phyloP scores from a whole-genome alignment of 2,329 filamentous ascomycete genomes.

The Clonostachys byssicola region DNA sequence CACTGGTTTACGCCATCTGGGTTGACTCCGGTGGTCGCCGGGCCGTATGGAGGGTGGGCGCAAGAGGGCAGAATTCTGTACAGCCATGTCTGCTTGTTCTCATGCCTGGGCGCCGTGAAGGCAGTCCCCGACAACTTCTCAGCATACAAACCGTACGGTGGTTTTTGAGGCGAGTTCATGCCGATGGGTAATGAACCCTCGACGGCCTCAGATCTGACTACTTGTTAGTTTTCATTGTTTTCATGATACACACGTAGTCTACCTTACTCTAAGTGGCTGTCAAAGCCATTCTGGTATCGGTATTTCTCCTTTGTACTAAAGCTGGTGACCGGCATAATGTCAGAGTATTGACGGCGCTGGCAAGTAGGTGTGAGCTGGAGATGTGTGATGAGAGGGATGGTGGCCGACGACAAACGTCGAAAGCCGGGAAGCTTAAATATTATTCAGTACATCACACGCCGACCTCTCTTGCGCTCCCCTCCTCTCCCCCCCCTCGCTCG shows the following conservation, averaged over 20 bases:
- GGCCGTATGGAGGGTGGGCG: slow-evolving; percentile 51
- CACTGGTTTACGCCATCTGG: slow-evolving; percentile 7
- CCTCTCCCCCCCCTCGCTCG: no score
- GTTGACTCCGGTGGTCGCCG: slow-evolving; percentile 26
- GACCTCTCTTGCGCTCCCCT: no score
- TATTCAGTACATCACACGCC: no score
- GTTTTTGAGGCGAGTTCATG: slow-evolving; percentile 79
- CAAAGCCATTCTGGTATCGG: slow-evolving; percentile 75
- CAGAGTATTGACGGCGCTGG: neutral
- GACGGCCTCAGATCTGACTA: slow-evolving; percentile 67
- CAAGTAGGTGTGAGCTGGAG: neutral
- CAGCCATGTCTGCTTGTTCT: slow-evolving; percentile 70
- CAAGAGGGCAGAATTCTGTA: slow-evolving; percentile 66
- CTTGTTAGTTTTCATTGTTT: neutral
- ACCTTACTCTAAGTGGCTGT: slow-evolving; percentile 66
- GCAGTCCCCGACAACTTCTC: slow-evolving; percentile 74
- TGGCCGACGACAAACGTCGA: neutral
- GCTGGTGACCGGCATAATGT: slow-evolving; percentile 43
- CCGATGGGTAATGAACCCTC: slow-evolving; percentile 69
- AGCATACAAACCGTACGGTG: slow-evolving; percentile 73
- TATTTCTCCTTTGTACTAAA: slow-evolving; percentile 55
- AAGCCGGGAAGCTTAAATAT: neutral
- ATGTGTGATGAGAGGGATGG: neutral
- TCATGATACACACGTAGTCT: neutral
- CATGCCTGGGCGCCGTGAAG: slow-evolving; percentile 65